Conservation (phyloP, 257 asterid species). For the Solanum pinnatisectum region DNA sequence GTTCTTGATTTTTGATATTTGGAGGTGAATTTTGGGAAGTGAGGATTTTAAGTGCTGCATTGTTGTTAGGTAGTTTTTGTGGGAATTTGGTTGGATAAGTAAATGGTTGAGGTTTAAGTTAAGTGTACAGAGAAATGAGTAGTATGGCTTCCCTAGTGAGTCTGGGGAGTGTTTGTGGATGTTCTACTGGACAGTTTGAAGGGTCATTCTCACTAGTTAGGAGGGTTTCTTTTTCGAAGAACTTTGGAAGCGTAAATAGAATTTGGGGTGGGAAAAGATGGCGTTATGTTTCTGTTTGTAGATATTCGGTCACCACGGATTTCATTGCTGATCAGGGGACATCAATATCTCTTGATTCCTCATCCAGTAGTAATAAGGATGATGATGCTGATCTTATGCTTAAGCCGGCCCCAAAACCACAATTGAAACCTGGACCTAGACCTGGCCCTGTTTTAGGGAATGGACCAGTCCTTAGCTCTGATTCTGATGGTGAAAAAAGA, state of each 20-base stretch:
- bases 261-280: conserved; percentile 51
- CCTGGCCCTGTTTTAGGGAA: conserved; percentile 31
- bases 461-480: conserved; percentile 25
- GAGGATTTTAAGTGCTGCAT: conserved; percentile 4
- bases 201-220: conserved; percentile 64
- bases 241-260: conserved; percentile 40
- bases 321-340: conserved; percentile 64
- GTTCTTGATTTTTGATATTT: neutral
- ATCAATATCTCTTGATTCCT: conserved; percentile 71
- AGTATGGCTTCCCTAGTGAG: conserved; percentile 81
- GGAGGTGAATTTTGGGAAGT: neutral
- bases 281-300: conserved; percentile 74
- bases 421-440: conserved; percentile 47
- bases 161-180: conserved; percentile 73
- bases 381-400: conserved; percentile 47
- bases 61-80: neutral
- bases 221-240: conserved; percentile 38
- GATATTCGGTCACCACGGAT: conserved; percentile 75
- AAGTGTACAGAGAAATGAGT: conserved; percentile 45
- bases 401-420: conserved; percentile 82
- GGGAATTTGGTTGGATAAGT: conserved; percentile 2
- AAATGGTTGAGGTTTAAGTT: conserved; percentile 14
- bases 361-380: conserved; percentile 36
- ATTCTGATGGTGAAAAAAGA: conserved; percentile 25
- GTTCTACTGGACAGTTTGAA: conserved; percentile 60